Base-by-base conservation (phyloP, 176 grass and related monocot species). In the Musa itinerans region DNA sequence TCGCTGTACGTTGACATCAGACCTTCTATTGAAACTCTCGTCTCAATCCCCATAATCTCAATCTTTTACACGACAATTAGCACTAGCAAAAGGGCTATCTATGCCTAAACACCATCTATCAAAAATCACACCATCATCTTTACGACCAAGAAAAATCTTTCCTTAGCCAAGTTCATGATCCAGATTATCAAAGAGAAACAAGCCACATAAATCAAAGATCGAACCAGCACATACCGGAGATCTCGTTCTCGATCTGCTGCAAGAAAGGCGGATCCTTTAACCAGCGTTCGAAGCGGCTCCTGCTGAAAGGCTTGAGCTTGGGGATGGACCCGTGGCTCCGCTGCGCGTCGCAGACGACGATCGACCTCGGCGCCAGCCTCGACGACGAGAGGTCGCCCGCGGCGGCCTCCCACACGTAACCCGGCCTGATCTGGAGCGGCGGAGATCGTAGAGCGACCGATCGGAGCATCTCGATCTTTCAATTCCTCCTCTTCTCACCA, bases 241-340 rank as follows among this genome's bases (percentile, higher is more conserved):
- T 81, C 11, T 94, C 85, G 65, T 91, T 77, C 62, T 98, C 87
- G 70, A 78, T 89, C 64, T 76, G 81, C 74, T 91, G 84, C 27
- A 98, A 75, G 50, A 98, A 81, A 59, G 95, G 88, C 82, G 90
- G 78, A 10, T 81, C 83, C 77, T 84, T 81, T 52, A 85, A 71
- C 29, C 87, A 80, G 65, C 89, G 82, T 61, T 89, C 75, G 78
- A 84, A 90, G 66, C 89, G 93, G 76, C 75, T 83, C 69, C 84
- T 79, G 75, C 69, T 85, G 77, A 98, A 91, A 62, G 95, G 84
- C 80, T 86, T 85, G 76, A 85, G 63, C 82, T 91, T 98, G 8
- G 90, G 95, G 82, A 98, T 86, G 19, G 90, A 86, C 75, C 74
- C 81, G 65, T 89, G 78, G 74, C 86, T 85, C 81, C 95, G 71